Percentiles rank a stretch among this genome's conserved stretches.
Conservation (phyloP, 2,329 filamentous ascomycete species). For the Scedosporium minutisporum region DNA sequence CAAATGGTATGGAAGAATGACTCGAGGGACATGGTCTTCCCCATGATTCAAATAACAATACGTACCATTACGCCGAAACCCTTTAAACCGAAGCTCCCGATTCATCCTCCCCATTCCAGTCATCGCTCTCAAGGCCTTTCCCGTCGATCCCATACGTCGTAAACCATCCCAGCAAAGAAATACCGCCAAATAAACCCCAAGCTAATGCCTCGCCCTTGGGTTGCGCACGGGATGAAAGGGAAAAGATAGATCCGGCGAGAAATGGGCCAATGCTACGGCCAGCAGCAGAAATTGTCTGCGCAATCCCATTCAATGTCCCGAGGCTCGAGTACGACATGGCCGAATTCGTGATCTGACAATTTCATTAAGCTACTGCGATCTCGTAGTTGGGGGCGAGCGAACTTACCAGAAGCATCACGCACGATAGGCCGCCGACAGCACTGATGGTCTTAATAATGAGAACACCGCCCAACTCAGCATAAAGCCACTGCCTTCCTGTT, state of each 20-base stretch:
- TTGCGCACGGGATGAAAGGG: slow-evolving; percentile 59
- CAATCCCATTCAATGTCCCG: slow-evolving; percentile 84
- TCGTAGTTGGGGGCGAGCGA: not conserved
- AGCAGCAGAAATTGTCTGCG: slow-evolving; percentile 85
- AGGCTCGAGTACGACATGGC: slow-evolving; percentile 77
- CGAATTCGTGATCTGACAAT: slow-evolving; percentile 75
- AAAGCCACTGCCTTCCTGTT: slow-evolving; percentile 60
- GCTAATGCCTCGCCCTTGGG: slow-evolving; percentile 77
- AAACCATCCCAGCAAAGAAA: slow-evolving; percentile 72
- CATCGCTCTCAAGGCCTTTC: slow-evolving; percentile 48
- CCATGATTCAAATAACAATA: too few species aligned
- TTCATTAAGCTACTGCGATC: slow-evolving; percentile 3
- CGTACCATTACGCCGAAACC: too few species aligned
- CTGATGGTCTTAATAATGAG: slow-evolving; percentile 85
- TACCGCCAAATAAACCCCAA: slow-evolving; percentile 79
- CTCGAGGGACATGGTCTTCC: too few species aligned
- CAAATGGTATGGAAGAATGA: too few species aligned
- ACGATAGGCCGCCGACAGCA: slow-evolving; percentile 80
- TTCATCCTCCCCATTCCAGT: slow-evolving; percentile 20
- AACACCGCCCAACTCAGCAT: slow-evolving; percentile 68
- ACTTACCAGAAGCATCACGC: slow-evolving; percentile 74
- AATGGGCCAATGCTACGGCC: slow-evolving; percentile 85
- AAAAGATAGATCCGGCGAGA: slow-evolving; percentile 77
- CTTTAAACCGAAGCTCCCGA: not conserved
- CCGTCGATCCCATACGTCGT: slow-evolving; percentile 71